These are phyloP conservation scores for Stemphylium vesicarium DNA, from an alignment of 2,329 filamentous ascomycete genomes.

Conservation along the genomic window DNA sequence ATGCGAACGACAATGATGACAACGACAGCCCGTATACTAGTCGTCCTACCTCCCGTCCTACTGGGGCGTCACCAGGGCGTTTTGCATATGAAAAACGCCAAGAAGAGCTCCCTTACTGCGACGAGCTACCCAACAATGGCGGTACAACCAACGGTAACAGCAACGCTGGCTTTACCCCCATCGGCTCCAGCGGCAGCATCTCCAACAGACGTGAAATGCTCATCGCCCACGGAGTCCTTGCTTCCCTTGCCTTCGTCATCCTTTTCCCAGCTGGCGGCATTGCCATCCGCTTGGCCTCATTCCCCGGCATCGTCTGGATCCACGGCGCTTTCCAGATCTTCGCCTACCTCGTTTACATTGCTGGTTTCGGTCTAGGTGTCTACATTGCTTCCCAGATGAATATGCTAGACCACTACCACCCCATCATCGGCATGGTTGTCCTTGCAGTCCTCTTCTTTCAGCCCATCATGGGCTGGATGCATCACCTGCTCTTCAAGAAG, in stretches of 20 bases:
- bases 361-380: slow-evolving; percentile 59
- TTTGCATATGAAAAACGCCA: too few species aligned
- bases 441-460: slow-evolving; percentile 61
- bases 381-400: slow-evolving; percentile 53
- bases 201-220: slow-evolving; percentile 41
- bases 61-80: too few species aligned
- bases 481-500: slow-evolving; percentile 60
- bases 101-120: too few species aligned
- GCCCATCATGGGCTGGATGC: slow-evolving; percentile 58
- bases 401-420: slow-evolving; percentile 52
- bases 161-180: slow-evolving; percentile 26
- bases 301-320: slow-evolving; percentile 53
- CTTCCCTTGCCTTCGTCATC: slow-evolving; percentile 53
- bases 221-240: slow-evolving; percentile 53
- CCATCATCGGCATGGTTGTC: slow-evolving; percentile 62
- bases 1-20: too few species aligned
- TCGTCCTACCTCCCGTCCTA: too few species aligned
- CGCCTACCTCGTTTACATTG: slow-evolving; percentile 56
- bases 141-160: slow-evolving; percentile 16
- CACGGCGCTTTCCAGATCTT: slow-evolving; percentile 57
- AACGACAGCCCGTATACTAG: too few species aligned
- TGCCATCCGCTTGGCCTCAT: slow-evolving; percentile 51
- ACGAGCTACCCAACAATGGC: slow-evolving; percentile 1
- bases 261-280: slow-evolving; percentile 55
- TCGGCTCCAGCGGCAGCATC: slow-evolving; percentile 8